Base-by-base conservation (phyloP, 768 basidiomycete genomes). In the Coprinellus aureogranulatus region DNA sequence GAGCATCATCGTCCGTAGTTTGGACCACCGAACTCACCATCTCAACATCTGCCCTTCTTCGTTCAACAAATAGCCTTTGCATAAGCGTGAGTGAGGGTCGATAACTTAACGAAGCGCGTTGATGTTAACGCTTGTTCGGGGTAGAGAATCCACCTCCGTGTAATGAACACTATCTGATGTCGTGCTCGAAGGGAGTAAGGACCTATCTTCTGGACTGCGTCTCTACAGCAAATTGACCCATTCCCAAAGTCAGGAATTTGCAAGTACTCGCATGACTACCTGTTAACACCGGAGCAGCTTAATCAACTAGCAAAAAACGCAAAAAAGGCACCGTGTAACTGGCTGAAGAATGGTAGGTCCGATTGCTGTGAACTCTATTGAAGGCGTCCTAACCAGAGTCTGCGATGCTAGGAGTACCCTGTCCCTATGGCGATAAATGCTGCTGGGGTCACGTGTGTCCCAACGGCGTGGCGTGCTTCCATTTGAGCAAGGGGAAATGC, bases 361-460 rank as follows among this genome's bases (percentile, higher is more conserved):
- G 26, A 44, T 25, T 27, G 47, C 30, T 30, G 44, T 26, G 34
- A 42, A 53, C n/a, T 27, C 54, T n/a, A n/a, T 11, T 11, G 22
- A 30, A 41, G 46, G 39, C 27, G 6, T 58, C 40, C 20, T 61
- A 54, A 18, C 44, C 41, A 23, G 18, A 51, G 9, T 57, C 23
- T 48, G 16, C 41, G 10, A 6, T 8, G 10, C 6, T 59, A 90
- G 90, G 88, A 28, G 74, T 86, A 26, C 81, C 79, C 53, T 92
- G 90, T 62, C 89, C 89, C n/a, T 86, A 85, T 61, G 89, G 87
- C 41, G 82, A 84, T 42, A 75, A 75, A 58, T 92, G 90, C 65
- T 91, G 89, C 70, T 92, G 90, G 89, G 90, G 90, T 8, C 90
- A 92, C 67, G 75, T 83, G 23, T 92, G 90, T 64, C 90, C 90